Base-by-base conservation (phyloP, 2,329 filamentous ascomycete genomes). In the Cytospora piceicola region DNA sequence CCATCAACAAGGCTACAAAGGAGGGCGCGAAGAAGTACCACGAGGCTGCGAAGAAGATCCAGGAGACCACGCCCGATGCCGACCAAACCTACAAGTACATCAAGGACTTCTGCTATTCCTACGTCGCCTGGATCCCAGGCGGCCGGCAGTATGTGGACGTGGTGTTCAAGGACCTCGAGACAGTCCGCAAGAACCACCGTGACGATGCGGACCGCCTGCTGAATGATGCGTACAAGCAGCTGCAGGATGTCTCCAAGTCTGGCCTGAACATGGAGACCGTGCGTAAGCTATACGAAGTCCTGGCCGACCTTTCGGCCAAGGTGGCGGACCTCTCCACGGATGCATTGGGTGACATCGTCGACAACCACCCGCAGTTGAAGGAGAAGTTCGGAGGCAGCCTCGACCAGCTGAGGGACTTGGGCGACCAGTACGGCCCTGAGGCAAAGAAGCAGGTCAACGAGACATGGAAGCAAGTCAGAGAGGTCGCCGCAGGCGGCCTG, bases 391-490 rank as follows among this genome's bases (percentile, higher is more conserved):
- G 90, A 17, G 87, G 85, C 14, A 88, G 85, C 70, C 77, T 91
- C 54, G 85, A 91, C 58, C 84, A 90, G 74, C 79, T 93, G 58
- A 90, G 91, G 82, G 76, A 87, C 70, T 82, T 92, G 76, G 87
- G 87, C 30, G 85, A 92, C 17, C 80, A 87, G 66, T 90, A 90
- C 71, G 91, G 91, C 0, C 90, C 90, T 0, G 88, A 93, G 73
- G 90, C 89, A 0, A 91, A 92, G 83, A 88, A 92, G 81, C 84
- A 91, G 75, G 84, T 90, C 6, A 88, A 93, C 63, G 82, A 89
- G 76, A 91, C 90, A 1, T 92, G 89, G 85, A 75, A 82, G 32
- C 83, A 93, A 74, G 79, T 91, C 69, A 82, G 82, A 70, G 85
- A 90, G 49, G 82, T 92, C 57, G 73, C 90, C 63, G 83, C 86